These are phyloP conservation scores for Hypocreales sp. DNA, from an alignment of 2,329 filamentous ascomycete species.

Conservation along the genomic window DNA sequence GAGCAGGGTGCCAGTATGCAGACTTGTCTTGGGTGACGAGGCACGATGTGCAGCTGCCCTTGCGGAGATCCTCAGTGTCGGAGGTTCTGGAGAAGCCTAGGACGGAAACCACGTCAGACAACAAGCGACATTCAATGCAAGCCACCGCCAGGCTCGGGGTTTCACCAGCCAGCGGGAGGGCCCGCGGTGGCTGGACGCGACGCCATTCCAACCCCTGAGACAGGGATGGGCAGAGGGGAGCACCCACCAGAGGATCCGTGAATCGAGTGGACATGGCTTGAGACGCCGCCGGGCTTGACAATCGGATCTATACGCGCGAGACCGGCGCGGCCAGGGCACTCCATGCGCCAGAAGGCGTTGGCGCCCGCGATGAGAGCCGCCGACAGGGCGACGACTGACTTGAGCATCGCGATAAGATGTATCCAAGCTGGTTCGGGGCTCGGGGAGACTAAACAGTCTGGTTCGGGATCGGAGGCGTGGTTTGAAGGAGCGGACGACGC, in stretches of 20 bases:
- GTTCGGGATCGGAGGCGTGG: too few relatives aligned
- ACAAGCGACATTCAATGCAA: too few relatives aligned
- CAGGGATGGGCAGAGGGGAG: too few relatives aligned
- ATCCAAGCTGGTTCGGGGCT: slow-evolving; percentile 13
- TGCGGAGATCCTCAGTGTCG: slow-evolving; percentile 38
- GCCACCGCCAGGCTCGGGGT: too few relatives aligned
- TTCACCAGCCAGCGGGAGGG: too few relatives aligned
- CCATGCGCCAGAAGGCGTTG: slow-evolving; percentile 78
- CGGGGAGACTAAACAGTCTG: too few relatives aligned
- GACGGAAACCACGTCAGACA: too few relatives aligned
- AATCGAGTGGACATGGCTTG: slow-evolving; percentile 57
- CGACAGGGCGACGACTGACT: slow-evolving; percentile 14
- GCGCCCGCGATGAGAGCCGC: slow-evolving; percentile 22
- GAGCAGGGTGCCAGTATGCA: slow-evolving; percentile 69
- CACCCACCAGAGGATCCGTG: slow-evolving; percentile 65
- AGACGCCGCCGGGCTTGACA: slow-evolving; percentile 41
- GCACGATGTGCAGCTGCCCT: slow-evolving; percentile 64
- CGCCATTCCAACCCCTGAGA: too few relatives aligned
- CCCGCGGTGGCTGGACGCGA: too few relatives aligned
- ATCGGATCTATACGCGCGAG: slow-evolving; percentile 66
- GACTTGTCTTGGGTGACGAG: slow-evolving; percentile 68
- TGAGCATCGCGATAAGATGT: slow-evolving; percentile 16
- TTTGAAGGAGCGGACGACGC: slow-evolving; percentile 19
- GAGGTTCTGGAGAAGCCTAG: slow-evolving; percentile 50
- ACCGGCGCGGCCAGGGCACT: slow-evolving; percentile 57